Conservation (phyloP, 1,284 basidiomycete genomes). For the Volvariella volvacea region DNA sequence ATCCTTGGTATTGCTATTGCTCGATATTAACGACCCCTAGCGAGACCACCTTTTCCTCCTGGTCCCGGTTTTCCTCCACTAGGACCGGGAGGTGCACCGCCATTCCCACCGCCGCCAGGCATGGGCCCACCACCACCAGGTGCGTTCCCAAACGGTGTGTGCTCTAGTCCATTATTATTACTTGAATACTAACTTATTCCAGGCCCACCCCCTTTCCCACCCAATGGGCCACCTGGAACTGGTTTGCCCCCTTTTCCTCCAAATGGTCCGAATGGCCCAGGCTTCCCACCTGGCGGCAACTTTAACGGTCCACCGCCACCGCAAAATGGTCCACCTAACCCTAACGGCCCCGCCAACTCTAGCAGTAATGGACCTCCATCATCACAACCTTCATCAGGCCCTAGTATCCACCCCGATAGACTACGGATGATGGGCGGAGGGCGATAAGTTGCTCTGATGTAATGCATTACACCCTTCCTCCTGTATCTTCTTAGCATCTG, state of each 20-base stretch:
- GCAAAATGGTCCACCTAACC: conserved; percentile 17
- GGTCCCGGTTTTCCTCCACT: conserved; percentile 37
- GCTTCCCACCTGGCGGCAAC: conserved; percentile 20
- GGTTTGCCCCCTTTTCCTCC: conserved; percentile 42
- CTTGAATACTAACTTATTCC: conserved; percentile 7
- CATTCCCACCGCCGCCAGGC: conserved; percentile 43
- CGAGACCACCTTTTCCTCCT: conserved; percentile 68
- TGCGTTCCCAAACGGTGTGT: conserved; percentile 35
- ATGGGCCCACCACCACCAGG: conserved; percentile 32
- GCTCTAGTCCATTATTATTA: neutral
- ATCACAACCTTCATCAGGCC: conserved; percentile 19
- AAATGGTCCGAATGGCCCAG: conserved; percentile 27
- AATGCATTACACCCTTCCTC: no score
- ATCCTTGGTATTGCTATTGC: conserved; percentile 1
- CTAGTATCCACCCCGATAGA: conserved; percentile 81
- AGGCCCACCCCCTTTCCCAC: conserved; percentile 59
- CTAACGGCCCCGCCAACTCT: conserved; percentile 6
- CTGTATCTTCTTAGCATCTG: no score
- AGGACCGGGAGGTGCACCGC: conserved; percentile 48
- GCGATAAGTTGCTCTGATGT: neutral
- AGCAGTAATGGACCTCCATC: conserved; percentile 16
- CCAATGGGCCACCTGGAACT: conserved; percentile 32
- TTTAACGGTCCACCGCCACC: conserved; percentile 27
- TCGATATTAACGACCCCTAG: conserved; percentile 20
- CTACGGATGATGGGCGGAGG: conserved; percentile 69